Evolutionary conservation across 2,329 filamentous ascomycete species (phyloP).

Genomic region (Calonectria pseudoturangicola): DNA sequence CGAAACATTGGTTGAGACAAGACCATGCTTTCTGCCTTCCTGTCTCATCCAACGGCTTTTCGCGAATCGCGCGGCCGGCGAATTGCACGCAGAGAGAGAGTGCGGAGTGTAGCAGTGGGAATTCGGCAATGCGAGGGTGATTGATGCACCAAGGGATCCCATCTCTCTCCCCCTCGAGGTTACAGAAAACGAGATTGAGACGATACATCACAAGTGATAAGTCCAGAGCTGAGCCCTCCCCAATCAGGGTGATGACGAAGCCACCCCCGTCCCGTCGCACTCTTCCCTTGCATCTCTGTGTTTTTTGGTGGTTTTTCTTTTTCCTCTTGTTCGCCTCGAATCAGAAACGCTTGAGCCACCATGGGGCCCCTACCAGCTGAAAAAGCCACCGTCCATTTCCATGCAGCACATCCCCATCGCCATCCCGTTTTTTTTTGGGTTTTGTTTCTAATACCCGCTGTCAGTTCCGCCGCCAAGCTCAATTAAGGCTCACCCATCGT

Average conservation of each 20-base stretch:
- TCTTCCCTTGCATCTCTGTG: neutral
- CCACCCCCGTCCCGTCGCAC: neutral
- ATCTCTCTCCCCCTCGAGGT: neutral
- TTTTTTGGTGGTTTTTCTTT: neutral
- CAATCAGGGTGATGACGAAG: neutral
- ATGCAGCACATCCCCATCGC: slow-evolving; percentile 8
- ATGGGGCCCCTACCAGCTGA: slow-evolving; percentile 3
- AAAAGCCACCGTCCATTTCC: neutral
- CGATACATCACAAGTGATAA: slow-evolving; percentile 20
- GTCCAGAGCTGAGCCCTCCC: neutral
- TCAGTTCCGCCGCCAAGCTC: slow-evolving; percentile 5
- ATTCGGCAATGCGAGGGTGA: slow-evolving; percentile 7
- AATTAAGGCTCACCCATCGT: neutral
- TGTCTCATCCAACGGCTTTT: slow-evolving; percentile 6
- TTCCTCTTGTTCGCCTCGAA: neutral
- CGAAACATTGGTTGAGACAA: slow-evolving; percentile 1
- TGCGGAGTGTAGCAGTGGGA: slow-evolving; percentile 12
- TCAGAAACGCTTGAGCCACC: neutral
- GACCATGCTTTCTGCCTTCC: neutral
- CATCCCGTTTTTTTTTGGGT: neutral
- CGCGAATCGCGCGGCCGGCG: no score
- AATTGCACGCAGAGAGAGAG: no score
- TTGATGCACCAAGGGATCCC: slow-evolving; percentile 15
- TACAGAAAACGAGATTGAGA: slow-evolving; percentile 15
- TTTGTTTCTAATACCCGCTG: slow-evolving; percentile 5